These are phyloP conservation scores for Hypoxylon fragiforme DNA, from an alignment of 495 filamentous ascomycete genomes.

Conservation along the genomic window DNA sequence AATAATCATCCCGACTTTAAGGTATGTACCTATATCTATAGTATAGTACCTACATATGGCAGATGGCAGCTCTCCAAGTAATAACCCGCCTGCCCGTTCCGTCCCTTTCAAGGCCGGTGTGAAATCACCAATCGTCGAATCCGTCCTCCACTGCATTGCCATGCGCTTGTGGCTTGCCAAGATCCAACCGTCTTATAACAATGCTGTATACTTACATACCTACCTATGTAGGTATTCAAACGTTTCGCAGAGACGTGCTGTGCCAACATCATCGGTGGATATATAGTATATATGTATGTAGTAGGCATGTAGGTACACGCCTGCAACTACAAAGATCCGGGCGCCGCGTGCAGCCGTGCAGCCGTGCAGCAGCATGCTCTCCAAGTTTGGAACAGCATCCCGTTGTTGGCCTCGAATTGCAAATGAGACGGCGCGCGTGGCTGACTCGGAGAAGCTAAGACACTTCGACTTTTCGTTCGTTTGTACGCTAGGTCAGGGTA, in stretches of 20 bases:
- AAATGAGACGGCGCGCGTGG: conserved; percentile 7
- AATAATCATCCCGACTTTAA: no score
- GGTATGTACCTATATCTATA: not conserved
- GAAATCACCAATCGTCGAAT: conserved; percentile 14
- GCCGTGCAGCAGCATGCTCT: not conserved
- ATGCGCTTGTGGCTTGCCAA: conserved; percentile 14
- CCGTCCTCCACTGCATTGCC: conserved; percentile 19
- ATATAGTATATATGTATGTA: no score
- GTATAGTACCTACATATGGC: not conserved
- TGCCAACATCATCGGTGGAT: no score
- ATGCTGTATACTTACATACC: no score
- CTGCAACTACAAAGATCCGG: no score
- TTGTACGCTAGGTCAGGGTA: no score
- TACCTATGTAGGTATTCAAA: no score
- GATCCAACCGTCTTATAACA: conserved; percentile 6
- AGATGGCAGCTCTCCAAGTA: conserved; percentile 12
- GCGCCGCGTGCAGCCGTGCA: not conserved
- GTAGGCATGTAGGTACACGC: no score
- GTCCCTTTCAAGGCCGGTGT: not conserved
- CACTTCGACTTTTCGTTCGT: conserved; percentile 10
- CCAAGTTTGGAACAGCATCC: no score
- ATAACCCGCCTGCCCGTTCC: conserved; percentile 16
- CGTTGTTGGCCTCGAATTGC: no score
- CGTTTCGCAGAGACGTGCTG: no score
- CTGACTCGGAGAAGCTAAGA: conserved; percentile 18